phyloP scores from a whole-genome alignment of 2,329 filamentous ascomycete genomes.

The Pseudopithomyces chartarum region DNA sequence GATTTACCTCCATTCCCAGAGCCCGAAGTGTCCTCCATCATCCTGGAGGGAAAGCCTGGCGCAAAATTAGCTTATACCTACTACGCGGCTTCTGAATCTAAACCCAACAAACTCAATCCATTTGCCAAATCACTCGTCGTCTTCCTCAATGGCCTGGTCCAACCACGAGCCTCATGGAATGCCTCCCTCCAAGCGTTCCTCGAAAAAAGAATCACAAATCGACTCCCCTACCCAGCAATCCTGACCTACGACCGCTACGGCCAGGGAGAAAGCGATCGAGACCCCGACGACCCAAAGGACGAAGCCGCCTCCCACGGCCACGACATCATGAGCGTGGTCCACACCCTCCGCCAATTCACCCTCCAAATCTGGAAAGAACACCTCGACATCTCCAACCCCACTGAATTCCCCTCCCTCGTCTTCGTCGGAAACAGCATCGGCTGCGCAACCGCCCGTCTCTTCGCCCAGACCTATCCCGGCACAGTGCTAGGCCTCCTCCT shows the following conservation, averaged over 20 bases:
- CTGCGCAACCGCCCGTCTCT: conserved; percentile 58
- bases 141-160: conserved; percentile 52
- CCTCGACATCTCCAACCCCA: conserved; percentile 40
- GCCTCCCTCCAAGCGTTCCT: conserved; percentile 38
- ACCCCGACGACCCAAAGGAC: conserved; percentile 40
- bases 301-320: conserved; percentile 52
- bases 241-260: conserved; percentile 65
- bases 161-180: conserved; percentile 48
- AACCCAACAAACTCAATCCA: conserved; percentile 30
- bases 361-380: conserved; percentile 45
- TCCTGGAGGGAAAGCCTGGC: conserved; percentile 34
- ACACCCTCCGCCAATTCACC: conserved; percentile 54
- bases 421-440: conserved; percentile 61
- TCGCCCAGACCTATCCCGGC: conserved; percentile 53
- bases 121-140: conserved; percentile 47
- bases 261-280: conserved; percentile 58
- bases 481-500: conserved; percentile 55
- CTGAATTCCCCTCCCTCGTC: conserved; percentile 42
- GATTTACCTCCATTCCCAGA: conserved; percentile 35
- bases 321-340: conserved; percentile 51
- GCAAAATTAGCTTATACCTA: conserved; percentile 42
- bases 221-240: conserved; percentile 47
- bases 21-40: conserved; percentile 33
- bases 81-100: conserved; percentile 34
- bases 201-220: conserved; percentile 27